Conservation (phyloP, 805 yeast genomes). For the Candida coquimbonensis region DNA sequence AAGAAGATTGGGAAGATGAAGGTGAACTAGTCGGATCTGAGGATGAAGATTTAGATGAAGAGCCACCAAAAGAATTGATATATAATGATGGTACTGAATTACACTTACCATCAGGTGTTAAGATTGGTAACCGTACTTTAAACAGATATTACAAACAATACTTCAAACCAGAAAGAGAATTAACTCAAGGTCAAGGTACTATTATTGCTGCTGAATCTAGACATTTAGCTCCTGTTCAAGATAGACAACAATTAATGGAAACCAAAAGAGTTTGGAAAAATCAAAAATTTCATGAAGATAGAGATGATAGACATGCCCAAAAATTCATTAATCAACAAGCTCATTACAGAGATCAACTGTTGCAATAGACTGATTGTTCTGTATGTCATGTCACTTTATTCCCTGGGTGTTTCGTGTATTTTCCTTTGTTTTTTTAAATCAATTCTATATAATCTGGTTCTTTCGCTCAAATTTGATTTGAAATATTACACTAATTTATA, state of each 20-base stretch:
- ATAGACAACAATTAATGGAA: constrained; percentile 38
- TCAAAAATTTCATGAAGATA: constrained; percentile 44
- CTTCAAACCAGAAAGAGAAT: constrained; percentile 46
- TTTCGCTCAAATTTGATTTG: no score
- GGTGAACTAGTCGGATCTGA: constrained; percentile 27
- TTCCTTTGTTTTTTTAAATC: background rate
- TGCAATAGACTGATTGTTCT: constrained; percentile 30
- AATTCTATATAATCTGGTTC: no score
- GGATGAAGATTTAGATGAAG: constrained; percentile 29
- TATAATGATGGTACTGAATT: constrained; percentile 64
- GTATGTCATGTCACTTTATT: no score
- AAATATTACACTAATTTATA: no score
- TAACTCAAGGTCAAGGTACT: constrained; percentile 77
- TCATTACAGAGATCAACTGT: constrained; percentile 75
- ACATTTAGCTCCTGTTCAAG: constrained; percentile 30
- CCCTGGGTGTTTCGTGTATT: background rate
- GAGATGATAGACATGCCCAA: constrained; percentile 51
- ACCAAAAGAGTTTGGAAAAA: constrained; percentile 68
- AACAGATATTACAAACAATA: constrained; percentile 76
- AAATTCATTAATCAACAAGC: constrained; percentile 84
- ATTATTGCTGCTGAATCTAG: constrained; percentile 81
- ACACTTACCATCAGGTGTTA: constrained; percentile 75
- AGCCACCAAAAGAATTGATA: constrained; percentile 32
- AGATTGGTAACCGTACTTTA: constrained; percentile 81
- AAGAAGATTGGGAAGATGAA: constrained; percentile 29